A percentile compares a stretch with the other conserved stretches of the same genome.
Conservation (phyloP, 495 filamentous ascomycete genomes). For the Penicillium atrosanguineum region DNA sequence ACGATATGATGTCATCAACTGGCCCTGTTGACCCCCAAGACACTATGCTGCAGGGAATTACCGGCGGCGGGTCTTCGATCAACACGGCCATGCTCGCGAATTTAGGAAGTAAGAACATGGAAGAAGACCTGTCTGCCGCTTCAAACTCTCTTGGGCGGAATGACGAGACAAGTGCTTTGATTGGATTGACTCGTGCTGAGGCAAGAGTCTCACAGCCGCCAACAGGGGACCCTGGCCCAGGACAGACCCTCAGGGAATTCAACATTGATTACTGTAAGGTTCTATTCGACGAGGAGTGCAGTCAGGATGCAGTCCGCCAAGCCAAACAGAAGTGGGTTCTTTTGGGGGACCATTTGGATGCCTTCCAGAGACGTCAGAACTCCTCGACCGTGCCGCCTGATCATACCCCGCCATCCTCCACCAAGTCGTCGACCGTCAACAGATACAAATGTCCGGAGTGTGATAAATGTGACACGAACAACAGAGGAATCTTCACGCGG, state of each 20-base stretch:
- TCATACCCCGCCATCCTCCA: background rate
- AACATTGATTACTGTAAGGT: background rate
- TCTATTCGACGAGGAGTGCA: background rate
- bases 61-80: background rate
- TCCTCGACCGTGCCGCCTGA: too few species aligned
- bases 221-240: background rate
- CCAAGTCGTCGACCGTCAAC: background rate
- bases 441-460: background rate
- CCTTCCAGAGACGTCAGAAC: background rate
- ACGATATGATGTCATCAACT: background rate
- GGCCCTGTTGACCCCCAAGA: background rate
- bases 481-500: background rate
- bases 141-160: background rate
- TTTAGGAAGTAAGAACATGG: background rate
- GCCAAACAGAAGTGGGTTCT: background rate
- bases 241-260: background rate
- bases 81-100: too few species aligned
- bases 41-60: background rate
- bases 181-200: background rate
- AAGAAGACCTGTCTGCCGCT: background rate
- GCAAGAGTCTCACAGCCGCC: background rate
- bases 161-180: background rate
- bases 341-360: background rate
- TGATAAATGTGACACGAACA: background rate
- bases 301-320: background rate